Evolutionary conservation across 768 basidiomycete species (phyloP), one percentile per base, ranked within the genome.

Genomic region (Imleria badia): DNA sequence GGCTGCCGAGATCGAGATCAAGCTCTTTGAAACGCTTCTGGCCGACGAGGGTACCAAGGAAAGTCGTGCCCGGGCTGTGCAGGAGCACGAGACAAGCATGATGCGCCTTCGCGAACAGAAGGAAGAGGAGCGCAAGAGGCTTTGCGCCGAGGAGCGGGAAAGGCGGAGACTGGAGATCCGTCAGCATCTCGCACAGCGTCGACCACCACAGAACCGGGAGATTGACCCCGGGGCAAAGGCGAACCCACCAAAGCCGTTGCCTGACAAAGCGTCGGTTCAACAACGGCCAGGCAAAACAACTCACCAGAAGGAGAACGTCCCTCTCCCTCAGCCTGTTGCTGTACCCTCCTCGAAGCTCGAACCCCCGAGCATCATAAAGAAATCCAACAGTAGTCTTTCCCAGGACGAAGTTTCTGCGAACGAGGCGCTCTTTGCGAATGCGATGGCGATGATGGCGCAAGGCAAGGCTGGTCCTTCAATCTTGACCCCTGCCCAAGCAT

Each of bases 61-160:
- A 51, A 63, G 59, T 40, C 63, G 66, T 42, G 58, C 68, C 4
- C 60, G 62, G 6, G 66, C 63, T 11, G 60, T 71, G 4, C 70
- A 70, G 48, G 69, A 65, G 29, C 70, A 71, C 51, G 71, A 71
- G 45, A 45, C 68, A 36, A 63, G 51, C 54, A 71, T 71, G 69
- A 65, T 71, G 61, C 63, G 52, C 9, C 66, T 71, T 26, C 68
- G 69, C 31, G 69, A 72, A 17, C 66, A 66, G 8, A 71, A 71
- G 54, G 69, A 71, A 38, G 59, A 67, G 14, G 65, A 68, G 13
- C 66, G 71, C 33, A 71, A 71, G 60, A 62, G 45, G 31, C 66
- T 65, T 10, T 70, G 66, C 7, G 65, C 61, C 0, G 58, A 65
- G 49, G 69, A 71, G 26, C 64, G 69, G 0, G 70, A 71, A 13